A percentile compares a stretch with the other conserved stretches of the same genome.
phyloP scores from a whole-genome alignment of 164 flowering plant genomes.

The Stephania yunnanensis region DNA sequence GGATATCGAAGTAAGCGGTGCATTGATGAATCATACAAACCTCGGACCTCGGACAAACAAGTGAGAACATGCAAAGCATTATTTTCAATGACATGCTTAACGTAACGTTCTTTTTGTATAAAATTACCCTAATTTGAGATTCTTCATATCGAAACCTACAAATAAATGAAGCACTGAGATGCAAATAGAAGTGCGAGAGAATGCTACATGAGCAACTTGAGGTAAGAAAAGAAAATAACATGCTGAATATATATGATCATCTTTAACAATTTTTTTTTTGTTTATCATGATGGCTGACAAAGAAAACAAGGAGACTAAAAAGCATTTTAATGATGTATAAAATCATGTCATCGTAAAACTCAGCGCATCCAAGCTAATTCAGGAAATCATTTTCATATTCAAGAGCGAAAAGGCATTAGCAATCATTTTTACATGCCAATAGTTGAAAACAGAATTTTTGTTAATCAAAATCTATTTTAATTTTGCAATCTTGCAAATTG shows the following conservation, averaged over 20 bases:
- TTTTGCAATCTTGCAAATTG: background rate
- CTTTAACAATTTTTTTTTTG: background rate
- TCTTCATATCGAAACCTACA: slow-evolving; percentile 44
- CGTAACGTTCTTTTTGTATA: background rate
- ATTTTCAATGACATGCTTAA: background rate
- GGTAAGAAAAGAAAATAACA: slow-evolving; percentile 35
- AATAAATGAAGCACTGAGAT: slow-evolving; percentile 75
- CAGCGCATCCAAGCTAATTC: background rate
- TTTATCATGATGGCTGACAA: background rate
- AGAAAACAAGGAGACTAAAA: no score
- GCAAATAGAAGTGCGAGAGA: slow-evolving; percentile 95
- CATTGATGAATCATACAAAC: slow-evolving; percentile 35
- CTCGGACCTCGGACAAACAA: slow-evolving; percentile 52
- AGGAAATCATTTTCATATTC: background rate
- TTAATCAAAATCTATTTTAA: background rate
- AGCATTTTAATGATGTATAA: background rate
- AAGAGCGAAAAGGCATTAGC: background rate
- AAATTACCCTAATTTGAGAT: slow-evolving; percentile 15
- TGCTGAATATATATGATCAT: background rate
- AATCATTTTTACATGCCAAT: background rate
- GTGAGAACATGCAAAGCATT: slow-evolving; percentile 31
- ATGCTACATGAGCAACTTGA: slow-evolving; percentile 91
- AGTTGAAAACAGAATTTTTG: background rate
- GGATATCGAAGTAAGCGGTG: slow-evolving; percentile 45
- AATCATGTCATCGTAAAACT: background rate